Base-by-base conservation (phyloP, 2,329 filamentous ascomycete genomes). In the Fusarium fujikuroi region DNA sequence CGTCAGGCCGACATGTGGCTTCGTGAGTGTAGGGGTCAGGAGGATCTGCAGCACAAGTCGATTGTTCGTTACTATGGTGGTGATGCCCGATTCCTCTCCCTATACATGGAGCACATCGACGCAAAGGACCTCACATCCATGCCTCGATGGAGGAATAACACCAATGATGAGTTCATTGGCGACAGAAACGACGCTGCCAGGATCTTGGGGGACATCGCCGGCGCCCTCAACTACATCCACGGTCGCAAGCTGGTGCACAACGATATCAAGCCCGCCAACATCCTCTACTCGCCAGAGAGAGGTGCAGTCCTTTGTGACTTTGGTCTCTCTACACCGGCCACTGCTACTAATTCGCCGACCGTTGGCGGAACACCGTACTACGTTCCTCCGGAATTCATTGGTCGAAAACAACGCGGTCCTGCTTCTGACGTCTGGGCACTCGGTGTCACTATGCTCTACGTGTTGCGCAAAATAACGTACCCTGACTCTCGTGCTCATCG, bases 41-140 rank as follows among this genome's bases (percentile, higher is more conserved):
- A 87, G 72, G 84, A 86, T 68, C 80, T 90, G 54, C 81, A 86
- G 66, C 88, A 90, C 78, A 82, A 87, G 67, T 89, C 87, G 58
- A 90, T 90, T 67, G 88, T 90, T 63, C 85, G 85, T 28, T 83
- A 89, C 59, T 88, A 90, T 66, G 88, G 88, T 14, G 88, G 88
- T 42, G 89, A 90, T 72, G 89, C 89, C 11, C 86, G 89, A 39
- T 89, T 88, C 75, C 79, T 91, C 42, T 89, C 88, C 6, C 79
- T 90, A 15, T 90, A 90, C 75, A 90, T 91, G 88, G 88, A 90
- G 76, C 87, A 90, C 66, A 84, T 90, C 9, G 87, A 89, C 60
- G 88, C 87, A 18, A 85, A 84, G 49, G 88, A 90, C 71, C 81
- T 91, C 42, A 84, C 86, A 2, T 83, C 84, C 36, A 80, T 82